phyloP scores from a whole-genome alignment of 225 moss, liverwort and hornwort species.

The Climacium dendroides region DNA sequence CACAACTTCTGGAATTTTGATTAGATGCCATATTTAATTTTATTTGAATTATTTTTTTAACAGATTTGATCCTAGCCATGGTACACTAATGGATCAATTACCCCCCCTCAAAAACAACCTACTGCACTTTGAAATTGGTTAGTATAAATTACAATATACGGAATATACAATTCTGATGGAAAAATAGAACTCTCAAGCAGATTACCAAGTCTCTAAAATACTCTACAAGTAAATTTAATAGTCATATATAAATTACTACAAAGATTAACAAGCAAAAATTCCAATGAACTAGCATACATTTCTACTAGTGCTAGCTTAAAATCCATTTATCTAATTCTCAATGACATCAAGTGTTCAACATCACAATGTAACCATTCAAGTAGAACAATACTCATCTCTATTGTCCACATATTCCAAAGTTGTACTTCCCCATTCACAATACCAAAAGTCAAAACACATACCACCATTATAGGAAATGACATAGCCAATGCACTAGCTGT shows the following conservation, averaged over 20 bases:
- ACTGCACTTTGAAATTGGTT: accelerated
- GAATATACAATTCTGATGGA: accelerated
- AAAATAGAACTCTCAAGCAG: not conserved
- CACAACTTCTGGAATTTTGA: no score
- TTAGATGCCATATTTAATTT: no score
- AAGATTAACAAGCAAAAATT: not conserved
- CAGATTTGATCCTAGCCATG: no score
- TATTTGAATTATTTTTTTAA: no score
- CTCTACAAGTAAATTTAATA: accelerated
- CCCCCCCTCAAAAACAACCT: not conserved
- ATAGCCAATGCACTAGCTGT: accelerated
- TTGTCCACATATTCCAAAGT: not conserved
- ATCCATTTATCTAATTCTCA: not conserved
- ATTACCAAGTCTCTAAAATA: not conserved
- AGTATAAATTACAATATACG: accelerated
- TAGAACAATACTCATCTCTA: not conserved
- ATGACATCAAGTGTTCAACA: not conserved
- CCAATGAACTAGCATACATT: not conserved
- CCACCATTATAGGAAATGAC: not conserved
- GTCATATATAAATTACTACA: not conserved
- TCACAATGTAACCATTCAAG: accelerated
- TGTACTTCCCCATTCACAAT: accelerated
- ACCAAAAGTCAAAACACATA: not conserved
- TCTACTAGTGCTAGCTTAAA: not conserved
- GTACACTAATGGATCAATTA: not conserved